Evolutionary conservation across 108 stramenopile genomes (phyloP).

Genomic region (Cyclotella atomus): DNA sequence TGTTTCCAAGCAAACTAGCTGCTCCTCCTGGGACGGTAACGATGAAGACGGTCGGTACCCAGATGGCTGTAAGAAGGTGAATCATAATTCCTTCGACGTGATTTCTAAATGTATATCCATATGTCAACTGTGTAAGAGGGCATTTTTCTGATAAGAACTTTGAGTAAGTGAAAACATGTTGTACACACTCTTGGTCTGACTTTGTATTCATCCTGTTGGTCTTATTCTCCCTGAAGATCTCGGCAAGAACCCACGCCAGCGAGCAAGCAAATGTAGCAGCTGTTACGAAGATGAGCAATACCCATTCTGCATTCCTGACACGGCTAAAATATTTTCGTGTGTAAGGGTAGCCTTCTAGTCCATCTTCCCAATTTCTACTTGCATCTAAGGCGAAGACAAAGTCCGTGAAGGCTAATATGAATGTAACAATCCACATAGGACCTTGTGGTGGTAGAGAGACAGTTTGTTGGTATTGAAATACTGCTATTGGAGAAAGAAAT

Average conservation of each 20-base stretch:
- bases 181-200: conserved; percentile 44
- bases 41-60: conserved; percentile 67
- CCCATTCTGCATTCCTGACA: conserved; percentile 51
- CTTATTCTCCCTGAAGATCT: conserved; percentile 65
- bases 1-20: conserved; percentile 59
- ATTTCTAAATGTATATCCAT: conserved; percentile 8
- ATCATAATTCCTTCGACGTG: conserved; percentile 60
- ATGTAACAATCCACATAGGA: conserved; percentile 72
- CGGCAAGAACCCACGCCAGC: conserved; percentile 56
- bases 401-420: conserved; percentile 52
- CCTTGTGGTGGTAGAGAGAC: not conserved
- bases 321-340: conserved; percentile 17
- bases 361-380: conserved; percentile 37
- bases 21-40: conserved; percentile 71
- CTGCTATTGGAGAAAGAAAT: not conserved
- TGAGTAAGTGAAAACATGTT: too few species aligned
- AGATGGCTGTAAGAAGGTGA: conserved; percentile 50
- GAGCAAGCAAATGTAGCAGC: conserved; percentile 48
- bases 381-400: conserved; percentile 67
- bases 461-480: not conserved
- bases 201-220: conserved; percentile 36
- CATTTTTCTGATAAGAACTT: too few species aligned
- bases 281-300: conserved; percentile 52
- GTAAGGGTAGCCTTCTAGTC: conserved; percentile 6
- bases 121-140: too few species aligned